Percentiles rank a stretch among this genome's conserved stretches.
These are phyloP conservation scores for Mortierella sp. DNA, from an alignment of 371 early-diverging fungal species.

Conservation along the genomic window DNA sequence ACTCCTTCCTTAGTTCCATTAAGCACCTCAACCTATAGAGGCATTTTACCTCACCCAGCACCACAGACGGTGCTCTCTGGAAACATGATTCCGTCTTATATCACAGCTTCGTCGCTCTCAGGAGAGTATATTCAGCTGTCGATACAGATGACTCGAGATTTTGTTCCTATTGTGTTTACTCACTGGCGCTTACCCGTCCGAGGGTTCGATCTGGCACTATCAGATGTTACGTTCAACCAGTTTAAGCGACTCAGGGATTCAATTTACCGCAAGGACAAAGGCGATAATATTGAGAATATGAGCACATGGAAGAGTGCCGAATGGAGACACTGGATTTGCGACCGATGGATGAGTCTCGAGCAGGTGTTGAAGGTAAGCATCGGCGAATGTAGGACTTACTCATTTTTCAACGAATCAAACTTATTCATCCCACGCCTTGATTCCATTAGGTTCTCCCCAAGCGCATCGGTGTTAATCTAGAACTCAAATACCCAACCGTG, in stretches of 20 bases:
- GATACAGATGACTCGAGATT: conserved; percentile 92
- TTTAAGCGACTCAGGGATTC: conserved; percentile 62
- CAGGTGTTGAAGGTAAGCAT: conserved; percentile 78
- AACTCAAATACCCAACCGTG: conserved; percentile 85
- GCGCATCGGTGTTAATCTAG: conserved; percentile 85
- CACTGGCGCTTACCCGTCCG: conserved; percentile 74
- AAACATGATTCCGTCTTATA: conserved; percentile 77
- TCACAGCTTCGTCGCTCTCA: conserved; percentile 82
- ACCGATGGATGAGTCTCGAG: conserved; percentile 78
- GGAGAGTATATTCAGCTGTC: conserved; percentile 86
- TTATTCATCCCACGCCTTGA: background rate
- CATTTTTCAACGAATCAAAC: background rate
- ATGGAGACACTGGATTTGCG: conserved; percentile 55
- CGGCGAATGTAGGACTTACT: background rate
- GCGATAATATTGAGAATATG: conserved; percentile 32
- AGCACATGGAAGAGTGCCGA: conserved; percentile 29
- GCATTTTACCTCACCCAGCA: conserved; percentile 36
- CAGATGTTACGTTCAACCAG: conserved; percentile 72
- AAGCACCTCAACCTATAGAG: conserved; percentile 32
- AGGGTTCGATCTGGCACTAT: conserved; percentile 69
- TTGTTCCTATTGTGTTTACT: conserved; percentile 89
- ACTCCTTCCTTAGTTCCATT: conserved; percentile 31
- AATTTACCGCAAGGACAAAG: background rate
- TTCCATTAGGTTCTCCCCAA: conserved; percentile 71
- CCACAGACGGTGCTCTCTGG: conserved; percentile 49